Percentiles rank a stretch among this genome's conserved stretches.
These are phyloP conservation scores for Paramecium biaurelia DNA, from an alignment of 73 alveolate species.

Conservation along the genomic window DNA sequence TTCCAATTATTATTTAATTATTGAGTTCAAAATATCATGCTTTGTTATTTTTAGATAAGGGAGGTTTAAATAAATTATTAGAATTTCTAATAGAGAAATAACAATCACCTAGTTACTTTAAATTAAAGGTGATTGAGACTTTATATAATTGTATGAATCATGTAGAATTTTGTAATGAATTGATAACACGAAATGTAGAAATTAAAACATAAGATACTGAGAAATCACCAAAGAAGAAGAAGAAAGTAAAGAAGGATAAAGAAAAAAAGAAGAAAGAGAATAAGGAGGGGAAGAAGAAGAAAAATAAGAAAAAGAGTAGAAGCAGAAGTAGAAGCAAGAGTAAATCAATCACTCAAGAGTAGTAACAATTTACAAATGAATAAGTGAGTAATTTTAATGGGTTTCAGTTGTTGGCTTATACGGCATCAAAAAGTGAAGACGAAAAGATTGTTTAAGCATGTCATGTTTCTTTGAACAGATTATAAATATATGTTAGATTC, in stretches of 20 bases:
- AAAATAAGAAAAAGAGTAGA: conserved; percentile 16
- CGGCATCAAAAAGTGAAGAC: background rate
- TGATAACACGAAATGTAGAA: background rate
- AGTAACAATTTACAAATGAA: background rate
- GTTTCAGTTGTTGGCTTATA: background rate
- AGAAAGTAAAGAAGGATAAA: background rate
- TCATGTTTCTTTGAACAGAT: background rate
- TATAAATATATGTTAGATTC: conserved; percentile 9
- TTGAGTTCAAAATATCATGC: conserved; percentile 50
- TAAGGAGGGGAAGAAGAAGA: conserved; percentile 44
- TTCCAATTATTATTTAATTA: background rate
- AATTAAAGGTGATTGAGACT: conserved; percentile 34
- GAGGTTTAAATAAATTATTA: background rate
- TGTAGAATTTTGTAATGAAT: conserved; percentile 32
- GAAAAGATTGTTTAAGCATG: conserved; percentile 37
- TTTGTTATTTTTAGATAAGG: conserved; percentile 1
- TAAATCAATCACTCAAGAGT: background rate
- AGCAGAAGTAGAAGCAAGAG: background rate
- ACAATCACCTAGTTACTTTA: background rate
- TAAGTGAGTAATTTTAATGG: conserved; percentile 21
- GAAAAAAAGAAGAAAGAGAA: conserved; percentile 19
- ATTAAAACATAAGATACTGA: background rate
- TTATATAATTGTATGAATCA: conserved; percentile 33
- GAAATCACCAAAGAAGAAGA: background rate
- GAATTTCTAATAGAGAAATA: conserved; percentile 16